Evolutionary conservation across 1,139 yeast species (phyloP), one percentile per base, ranked within the genome.

Genomic region (Diutina catenulata): DNA sequence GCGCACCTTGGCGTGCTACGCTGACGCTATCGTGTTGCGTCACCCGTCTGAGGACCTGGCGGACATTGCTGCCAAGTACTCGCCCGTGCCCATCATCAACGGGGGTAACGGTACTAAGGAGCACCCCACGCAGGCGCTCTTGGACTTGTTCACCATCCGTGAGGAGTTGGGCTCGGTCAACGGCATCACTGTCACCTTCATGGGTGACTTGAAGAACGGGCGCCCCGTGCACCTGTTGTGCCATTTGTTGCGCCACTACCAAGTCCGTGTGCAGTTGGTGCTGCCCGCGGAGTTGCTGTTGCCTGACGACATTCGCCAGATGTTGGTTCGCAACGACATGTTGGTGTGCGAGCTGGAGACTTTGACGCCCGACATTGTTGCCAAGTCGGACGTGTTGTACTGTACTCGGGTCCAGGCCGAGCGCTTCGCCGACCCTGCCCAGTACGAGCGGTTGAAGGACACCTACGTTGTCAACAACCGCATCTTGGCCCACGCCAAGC

Each of bases 351-450:
- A 87, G 62, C 73, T 82, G 43, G 80, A 77, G 56, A 75, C 68
- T 48, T 72, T 93, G 57, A 80, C 94, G 36, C 81, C 80, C 46
- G 94, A 80, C 41, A 76, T 93, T 51, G 75, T 93, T 54, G 79
- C 93, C 39, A 76, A 76, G 52, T 82, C 97, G 22, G 99, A 93
- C 59, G 96, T 91, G 37, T 70, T 93, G 52, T 93, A 93, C 74
- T 88, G 97, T 65, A 93, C 99, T 40, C 80, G 99, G 66, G 93
- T 93, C 37, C 99, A 93, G 67, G 87, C 86, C 66, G 99, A 93
- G 68, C 79, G 99, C 64, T 93, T 93, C 58, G 65, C 70, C 40
- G 79, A 80, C 57, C 67, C 62, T 51, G 77, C 67, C 38, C 83
- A 86, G 58, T 93, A 86, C 65, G 80, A 81, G 57, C 74, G 91